phyloP scores from a whole-genome alignment of 441 rosid species.

The Adansonia grandidieri region DNA sequence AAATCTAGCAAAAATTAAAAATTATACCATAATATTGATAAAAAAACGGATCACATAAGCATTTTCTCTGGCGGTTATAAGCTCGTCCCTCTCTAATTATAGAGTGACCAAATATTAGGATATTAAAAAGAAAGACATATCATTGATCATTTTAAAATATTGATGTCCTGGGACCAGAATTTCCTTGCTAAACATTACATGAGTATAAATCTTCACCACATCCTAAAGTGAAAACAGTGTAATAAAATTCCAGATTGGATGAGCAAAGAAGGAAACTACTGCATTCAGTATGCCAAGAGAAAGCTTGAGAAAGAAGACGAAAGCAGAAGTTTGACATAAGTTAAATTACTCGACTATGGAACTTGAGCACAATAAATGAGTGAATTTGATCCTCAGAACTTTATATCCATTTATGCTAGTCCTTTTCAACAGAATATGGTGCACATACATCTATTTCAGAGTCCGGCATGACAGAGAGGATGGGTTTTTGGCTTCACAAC shows the following conservation, averaged over 20 bases:
- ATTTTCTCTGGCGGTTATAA: background rate
- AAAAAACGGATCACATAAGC: background rate
- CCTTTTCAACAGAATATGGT: conserved; percentile 3
- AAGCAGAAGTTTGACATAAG: background rate
- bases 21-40: background rate
- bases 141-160: background rate
- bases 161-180: background rate
- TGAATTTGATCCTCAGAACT: background rate
- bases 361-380: too few species aligned
- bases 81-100: background rate
- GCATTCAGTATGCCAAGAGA: background rate
- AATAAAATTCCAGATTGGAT: background rate
- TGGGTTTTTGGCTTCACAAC: background rate
- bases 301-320: background rate
- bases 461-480: background rate
- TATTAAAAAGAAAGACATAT: background rate
- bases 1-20: background rate
- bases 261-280: background rate
- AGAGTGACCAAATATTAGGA: background rate
- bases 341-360: background rate
- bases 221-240: background rate
- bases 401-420: background rate
- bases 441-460: background rate
- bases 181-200: background rate
- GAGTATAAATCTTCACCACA: background rate